phyloP scores from a whole-genome alignment of 768 basidiomycete species.

The Tylopilus sp. region DNA sequence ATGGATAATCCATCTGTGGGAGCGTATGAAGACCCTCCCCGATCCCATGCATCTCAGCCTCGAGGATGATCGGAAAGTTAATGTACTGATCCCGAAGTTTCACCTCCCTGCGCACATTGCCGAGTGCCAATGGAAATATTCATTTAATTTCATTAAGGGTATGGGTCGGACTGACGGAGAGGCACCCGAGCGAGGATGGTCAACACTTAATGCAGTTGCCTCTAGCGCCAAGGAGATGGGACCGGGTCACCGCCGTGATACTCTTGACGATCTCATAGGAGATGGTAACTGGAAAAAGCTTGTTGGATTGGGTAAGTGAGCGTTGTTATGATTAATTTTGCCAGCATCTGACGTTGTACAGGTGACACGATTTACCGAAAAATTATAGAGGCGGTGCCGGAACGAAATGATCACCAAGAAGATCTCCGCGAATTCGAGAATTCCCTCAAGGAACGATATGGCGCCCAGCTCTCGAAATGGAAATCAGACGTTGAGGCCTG shows the following conservation, averaged over 20 bases:
- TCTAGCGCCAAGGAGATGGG: neutral
- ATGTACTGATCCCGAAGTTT: neutral
- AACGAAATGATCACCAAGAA: slow-evolving; percentile 5
- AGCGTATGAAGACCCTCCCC: neutral
- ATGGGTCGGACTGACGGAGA: neutral
- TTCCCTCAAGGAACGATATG: neutral
- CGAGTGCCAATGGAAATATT: neutral
- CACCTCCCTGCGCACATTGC: neutral
- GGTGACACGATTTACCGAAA: neutral
- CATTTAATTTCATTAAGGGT: neutral
- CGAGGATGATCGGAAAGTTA: neutral
- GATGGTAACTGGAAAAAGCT: slow-evolving; percentile 19
- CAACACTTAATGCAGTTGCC: neutral
- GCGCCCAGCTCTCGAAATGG: neutral
- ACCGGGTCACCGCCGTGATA: neutral
- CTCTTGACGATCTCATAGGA: neutral
- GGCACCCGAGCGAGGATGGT: neutral
- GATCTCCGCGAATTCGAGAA: slow-evolving; percentile 1
- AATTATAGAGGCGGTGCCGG: neutral
- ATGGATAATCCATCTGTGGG: slow-evolving; percentile 5
- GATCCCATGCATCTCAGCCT: neutral
- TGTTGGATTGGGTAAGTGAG: slow-evolving; percentile 22
- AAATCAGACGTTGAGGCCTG: neutral
- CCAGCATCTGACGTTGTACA: neutral
- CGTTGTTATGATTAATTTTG: too few species aligned